Conservation (phyloP, 2,329 filamentous ascomycete genomes). For the Plenodomus biglobosus region DNA sequence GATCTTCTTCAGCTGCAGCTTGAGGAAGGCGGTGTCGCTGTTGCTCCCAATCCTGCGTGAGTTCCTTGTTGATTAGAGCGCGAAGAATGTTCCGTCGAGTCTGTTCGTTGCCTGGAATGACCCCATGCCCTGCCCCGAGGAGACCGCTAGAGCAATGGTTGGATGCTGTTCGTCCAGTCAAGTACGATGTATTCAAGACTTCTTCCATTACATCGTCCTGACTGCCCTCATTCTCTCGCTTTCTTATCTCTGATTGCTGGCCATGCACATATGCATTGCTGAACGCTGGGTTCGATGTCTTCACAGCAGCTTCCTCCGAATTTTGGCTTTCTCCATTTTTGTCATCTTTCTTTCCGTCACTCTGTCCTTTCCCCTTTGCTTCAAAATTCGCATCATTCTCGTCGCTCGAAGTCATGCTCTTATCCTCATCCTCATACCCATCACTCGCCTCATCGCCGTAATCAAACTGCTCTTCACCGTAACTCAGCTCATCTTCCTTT, state of each 20-base stretch:
- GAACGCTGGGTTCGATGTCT: background rate
- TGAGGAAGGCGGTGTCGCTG: background rate
- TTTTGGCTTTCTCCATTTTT: background rate
- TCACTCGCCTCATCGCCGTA: slow-evolving; percentile 10
- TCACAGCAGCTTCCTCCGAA: background rate
- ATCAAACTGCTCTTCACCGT: background rate
- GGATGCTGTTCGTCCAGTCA: background rate
- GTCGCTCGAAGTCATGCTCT: slow-evolving; percentile 21
- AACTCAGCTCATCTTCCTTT: background rate
- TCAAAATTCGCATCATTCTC: background rate
- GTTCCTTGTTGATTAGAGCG: background rate
- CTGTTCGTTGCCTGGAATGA: background rate
- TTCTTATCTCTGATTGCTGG: background rate
- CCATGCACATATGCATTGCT: background rate
- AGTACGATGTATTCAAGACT: slow-evolving; percentile 8
- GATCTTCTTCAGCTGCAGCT: background rate
- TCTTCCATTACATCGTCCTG: slow-evolving; percentile 7
- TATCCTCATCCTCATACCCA: slow-evolving; percentile 21
- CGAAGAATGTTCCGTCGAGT: background rate
- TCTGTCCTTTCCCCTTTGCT: background rate
- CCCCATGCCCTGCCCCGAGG: background rate
- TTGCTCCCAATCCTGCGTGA: background rate
- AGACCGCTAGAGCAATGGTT: slow-evolving; percentile 2
- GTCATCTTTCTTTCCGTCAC: background rate
- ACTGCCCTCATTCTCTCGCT: background rate